Evolutionary conservation across 495 filamentous ascomycete species (phyloP).

Genomic region (Penicillium flavigenum): DNA sequence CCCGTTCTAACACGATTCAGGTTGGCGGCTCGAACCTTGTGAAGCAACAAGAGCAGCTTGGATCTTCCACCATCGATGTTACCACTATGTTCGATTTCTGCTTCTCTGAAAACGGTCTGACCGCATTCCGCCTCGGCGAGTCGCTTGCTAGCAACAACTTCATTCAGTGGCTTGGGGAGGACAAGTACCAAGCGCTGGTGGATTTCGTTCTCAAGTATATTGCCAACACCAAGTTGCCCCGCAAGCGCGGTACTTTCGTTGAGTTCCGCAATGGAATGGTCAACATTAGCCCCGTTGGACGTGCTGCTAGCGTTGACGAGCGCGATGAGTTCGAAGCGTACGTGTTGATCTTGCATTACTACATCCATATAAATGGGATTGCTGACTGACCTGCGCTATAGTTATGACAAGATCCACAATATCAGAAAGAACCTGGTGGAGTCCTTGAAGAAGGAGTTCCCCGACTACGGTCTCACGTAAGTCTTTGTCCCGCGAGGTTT

Average conservation of each 20-base stretch:
- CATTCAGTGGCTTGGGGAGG: conserved; percentile 91
- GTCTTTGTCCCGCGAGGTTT: conserved; percentile 28
- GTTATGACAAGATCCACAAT: conserved; percentile 72
- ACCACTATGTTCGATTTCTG: conserved; percentile 90
- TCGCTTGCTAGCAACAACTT: conserved; percentile 73
- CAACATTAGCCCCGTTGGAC: conserved; percentile 88
- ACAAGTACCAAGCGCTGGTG: conserved; percentile 83
- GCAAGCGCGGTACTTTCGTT: conserved; percentile 93
- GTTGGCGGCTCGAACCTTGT: conserved; percentile 79
- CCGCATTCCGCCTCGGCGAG: conserved; percentile 77
- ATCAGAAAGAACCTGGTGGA: conserved; percentile 71
- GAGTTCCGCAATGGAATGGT: conserved; percentile 98
- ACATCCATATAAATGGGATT: not conserved
- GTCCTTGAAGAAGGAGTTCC: conserved; percentile 75
- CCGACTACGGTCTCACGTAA: conserved; percentile 80
- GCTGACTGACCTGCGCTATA: conserved; percentile 24
- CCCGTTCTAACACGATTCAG: conserved; percentile 25
- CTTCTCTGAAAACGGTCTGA: conserved; percentile 94
- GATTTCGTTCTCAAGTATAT: conserved; percentile 87
- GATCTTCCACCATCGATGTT: conserved; percentile 59
- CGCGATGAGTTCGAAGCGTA: conserved; percentile 69
- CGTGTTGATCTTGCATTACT: conserved; percentile 12
- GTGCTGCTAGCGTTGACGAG: conserved; percentile 81
- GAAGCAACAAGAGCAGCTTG: conserved; percentile 97
- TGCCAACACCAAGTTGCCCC: conserved; percentile 76